phyloP scores from a whole-genome alignment of 495 filamentous ascomycete genomes.

The Aspergillus egyptiacus region DNA sequence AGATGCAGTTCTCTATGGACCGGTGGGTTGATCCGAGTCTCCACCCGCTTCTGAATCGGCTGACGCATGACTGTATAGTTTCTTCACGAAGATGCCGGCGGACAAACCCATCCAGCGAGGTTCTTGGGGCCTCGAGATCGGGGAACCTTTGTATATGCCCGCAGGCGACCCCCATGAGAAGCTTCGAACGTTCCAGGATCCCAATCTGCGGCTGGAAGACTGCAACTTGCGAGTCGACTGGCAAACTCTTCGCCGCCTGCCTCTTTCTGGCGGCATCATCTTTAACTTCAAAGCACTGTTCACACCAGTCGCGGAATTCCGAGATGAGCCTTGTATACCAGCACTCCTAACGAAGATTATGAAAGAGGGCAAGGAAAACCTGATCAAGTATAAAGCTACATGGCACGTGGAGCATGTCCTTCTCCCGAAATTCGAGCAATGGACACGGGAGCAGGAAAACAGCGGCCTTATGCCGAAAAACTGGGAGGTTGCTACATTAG shows the following conservation, averaged over 20 bases:
- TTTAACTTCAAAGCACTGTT: constrained; percentile 95
- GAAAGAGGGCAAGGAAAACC: constrained; percentile 61
- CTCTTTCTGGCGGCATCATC: constrained; percentile 65
- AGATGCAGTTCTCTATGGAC: constrained; percentile 88
- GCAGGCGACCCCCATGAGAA: constrained; percentile 63
- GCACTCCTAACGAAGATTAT: constrained; percentile 61
- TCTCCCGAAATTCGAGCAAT: constrained; percentile 61
- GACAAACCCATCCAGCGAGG: constrained; percentile 77
- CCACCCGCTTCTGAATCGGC: not conserved
- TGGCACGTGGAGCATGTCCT: constrained; percentile 77
- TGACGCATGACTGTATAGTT: constrained; percentile 38
- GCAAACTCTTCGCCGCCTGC: constrained; percentile 82
- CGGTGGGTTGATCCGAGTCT: constrained; percentile 38
- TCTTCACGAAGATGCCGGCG: constrained; percentile 72
- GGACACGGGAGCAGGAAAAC: constrained; percentile 62
- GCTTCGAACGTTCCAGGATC: constrained; percentile 50
- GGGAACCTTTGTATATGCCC: constrained; percentile 72
- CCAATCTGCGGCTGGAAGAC: constrained; percentile 50
- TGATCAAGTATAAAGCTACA: constrained; percentile 83
- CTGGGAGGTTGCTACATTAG: constrained; percentile 73
- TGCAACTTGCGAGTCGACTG: constrained; percentile 80
- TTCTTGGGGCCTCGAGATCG: constrained; percentile 82
- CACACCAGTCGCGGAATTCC: constrained; percentile 66
- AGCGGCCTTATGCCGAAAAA: constrained; percentile 53
- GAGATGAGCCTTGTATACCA: constrained; percentile 70